Conservation (phyloP, 768 basidiomycete genomes). For the Peribolospora baueri region DNA sequence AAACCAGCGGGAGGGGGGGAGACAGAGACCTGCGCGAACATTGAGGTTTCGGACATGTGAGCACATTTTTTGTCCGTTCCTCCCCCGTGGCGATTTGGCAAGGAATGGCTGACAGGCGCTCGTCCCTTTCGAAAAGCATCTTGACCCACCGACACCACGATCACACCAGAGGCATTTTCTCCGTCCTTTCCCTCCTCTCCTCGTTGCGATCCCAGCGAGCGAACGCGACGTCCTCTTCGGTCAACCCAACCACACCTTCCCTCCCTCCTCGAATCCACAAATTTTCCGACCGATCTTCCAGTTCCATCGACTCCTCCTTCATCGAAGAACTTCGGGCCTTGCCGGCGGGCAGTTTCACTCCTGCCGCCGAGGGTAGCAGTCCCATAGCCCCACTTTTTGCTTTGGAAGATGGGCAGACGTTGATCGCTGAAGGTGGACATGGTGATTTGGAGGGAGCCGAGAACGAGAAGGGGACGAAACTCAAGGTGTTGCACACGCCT, state of each 20-base stretch:
- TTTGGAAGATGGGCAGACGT: neutral
- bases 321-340: neutral
- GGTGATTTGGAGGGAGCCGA: too few species aligned
- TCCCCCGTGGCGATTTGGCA: neutral
- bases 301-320: neutral
- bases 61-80: neutral
- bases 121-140: constrained; percentile 58
- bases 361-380: too few species aligned
- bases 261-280: neutral
- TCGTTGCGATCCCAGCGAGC: constrained; percentile 24
- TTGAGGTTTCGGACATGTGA: neutral
- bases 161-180: constrained; percentile 50
- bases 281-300: neutral
- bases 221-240: too few species aligned
- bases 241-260: neutral
- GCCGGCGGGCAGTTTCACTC: too few species aligned
- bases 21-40: too few species aligned
- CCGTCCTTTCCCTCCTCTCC: constrained; percentile 42
- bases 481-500: constrained; percentile 54
- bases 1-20: neutral
- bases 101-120: constrained; percentile 14
- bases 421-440: constrained; percentile 18
- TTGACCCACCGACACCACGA: constrained; percentile 73
- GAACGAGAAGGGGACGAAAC: constrained; percentile 3
- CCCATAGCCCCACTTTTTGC: neutral